Conservation (phyloP, 495 filamentous ascomycete species). For the Tuber indicum region DNA sequence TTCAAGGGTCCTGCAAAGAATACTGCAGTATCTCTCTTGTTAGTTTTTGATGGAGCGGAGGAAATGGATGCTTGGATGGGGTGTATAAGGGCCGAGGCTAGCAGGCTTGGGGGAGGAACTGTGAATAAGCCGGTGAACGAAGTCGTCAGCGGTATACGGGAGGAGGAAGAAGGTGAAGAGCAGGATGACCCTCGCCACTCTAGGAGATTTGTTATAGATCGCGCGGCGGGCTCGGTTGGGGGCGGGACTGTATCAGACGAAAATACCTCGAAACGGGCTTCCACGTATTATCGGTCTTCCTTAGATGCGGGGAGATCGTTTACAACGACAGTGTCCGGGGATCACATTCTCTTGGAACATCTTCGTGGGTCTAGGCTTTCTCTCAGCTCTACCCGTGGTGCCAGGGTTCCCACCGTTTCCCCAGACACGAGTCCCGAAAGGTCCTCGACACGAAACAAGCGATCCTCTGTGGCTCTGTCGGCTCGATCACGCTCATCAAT, state of each 20-base stretch:
- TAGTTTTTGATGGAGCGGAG: conserved; percentile 73
- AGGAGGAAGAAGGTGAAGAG: conserved; percentile 33
- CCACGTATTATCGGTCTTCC: conserved; percentile 35
- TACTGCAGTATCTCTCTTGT: conserved; percentile 61
- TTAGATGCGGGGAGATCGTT: conserved; percentile 39
- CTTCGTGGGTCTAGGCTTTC: conserved; percentile 37
- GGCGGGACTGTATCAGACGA: conserved; percentile 33
- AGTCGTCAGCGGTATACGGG: conserved; percentile 7
- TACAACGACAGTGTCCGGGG: conserved; percentile 32
- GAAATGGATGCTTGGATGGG: conserved; percentile 81
- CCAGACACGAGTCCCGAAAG: conserved; percentile 42
- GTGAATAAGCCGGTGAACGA: conserved; percentile 21
- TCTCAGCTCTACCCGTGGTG: conserved; percentile 32
- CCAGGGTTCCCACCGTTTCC: conserved; percentile 29
- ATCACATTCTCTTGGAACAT: conserved; percentile 35
- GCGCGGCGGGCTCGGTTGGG: conserved; percentile 21
- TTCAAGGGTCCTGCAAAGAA: conserved; percentile 58
- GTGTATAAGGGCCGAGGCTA: conserved; percentile 47
- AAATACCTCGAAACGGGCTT: conserved; percentile 37
- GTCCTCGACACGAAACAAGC: conserved; percentile 28
- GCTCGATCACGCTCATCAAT: conserved; percentile 39
- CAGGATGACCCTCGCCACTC: conserved; percentile 26
- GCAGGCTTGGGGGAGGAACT: conserved; percentile 44
- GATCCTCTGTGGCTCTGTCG: conserved; percentile 29
- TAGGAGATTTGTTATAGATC: conserved; percentile 32